A percentile compares a stretch with the other conserved stretches of the same genome.
These are phyloP conservation scores for Hericium coralloides DNA, from an alignment of 768 basidiomycete species.

Conservation along the genomic window DNA sequence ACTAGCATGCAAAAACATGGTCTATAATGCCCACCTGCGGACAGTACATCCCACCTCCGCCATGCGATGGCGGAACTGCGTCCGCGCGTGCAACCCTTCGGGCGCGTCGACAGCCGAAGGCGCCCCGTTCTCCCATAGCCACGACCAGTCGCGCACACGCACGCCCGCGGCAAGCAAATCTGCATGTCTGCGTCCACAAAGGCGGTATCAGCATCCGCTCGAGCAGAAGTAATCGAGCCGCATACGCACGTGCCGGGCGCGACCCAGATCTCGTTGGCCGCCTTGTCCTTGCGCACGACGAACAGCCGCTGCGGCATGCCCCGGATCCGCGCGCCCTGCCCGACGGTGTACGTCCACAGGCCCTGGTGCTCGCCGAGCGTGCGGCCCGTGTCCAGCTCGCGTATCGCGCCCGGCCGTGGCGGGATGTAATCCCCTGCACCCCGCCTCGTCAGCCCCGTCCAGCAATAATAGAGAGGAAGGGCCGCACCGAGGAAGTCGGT, in stretches of 20 bases:
- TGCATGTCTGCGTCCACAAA: slow-evolving; percentile 44
- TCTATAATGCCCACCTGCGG: slow-evolving; percentile 28
- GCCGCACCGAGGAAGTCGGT: slow-evolving; percentile 60
- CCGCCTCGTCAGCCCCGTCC: not conserved
- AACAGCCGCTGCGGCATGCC: slow-evolving; percentile 59
- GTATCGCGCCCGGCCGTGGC: slow-evolving; percentile 59
- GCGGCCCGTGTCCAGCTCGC: slow-evolving; percentile 46
- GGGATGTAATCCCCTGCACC: slow-evolving; percentile 68
- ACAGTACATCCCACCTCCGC: slow-evolving; percentile 42
- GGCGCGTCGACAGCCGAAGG: slow-evolving; percentile 35
- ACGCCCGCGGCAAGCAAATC: slow-evolving; percentile 34
- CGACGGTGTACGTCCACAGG: slow-evolving; percentile 80
- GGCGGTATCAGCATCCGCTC: not conserved
- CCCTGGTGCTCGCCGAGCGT: slow-evolving; percentile 58
- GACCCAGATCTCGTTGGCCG: slow-evolving; percentile 60
- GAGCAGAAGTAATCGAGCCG: not conserved
- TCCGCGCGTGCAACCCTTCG: slow-evolving; percentile 37
- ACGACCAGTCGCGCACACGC: slow-evolving; percentile 44
- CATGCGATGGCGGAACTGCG: slow-evolving; percentile 72
- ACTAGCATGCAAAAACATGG: not conserved
- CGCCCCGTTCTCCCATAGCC: slow-evolving; percentile 66
- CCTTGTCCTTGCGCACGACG: slow-evolving; percentile 61
- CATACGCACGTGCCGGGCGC: slow-evolving; percentile 56
- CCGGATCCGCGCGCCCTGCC: slow-evolving; percentile 62
- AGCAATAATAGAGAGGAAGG: not conserved